Base-by-base conservation (phyloP, 1,284 basidiomycete species). In the Mrakiaceae sp. region DNA sequence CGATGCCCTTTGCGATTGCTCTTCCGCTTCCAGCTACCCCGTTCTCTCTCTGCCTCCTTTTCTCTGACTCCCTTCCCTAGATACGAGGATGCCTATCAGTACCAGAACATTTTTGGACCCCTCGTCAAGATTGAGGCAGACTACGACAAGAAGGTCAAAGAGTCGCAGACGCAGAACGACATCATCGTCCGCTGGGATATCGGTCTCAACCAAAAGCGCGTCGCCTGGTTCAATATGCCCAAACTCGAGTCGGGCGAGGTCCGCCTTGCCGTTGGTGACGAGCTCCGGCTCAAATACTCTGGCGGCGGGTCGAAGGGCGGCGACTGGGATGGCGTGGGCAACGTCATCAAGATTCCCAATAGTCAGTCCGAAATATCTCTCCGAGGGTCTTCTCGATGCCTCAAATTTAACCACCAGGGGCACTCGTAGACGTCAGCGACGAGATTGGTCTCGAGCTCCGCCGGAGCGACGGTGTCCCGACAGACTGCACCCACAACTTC, bases 71-170 rank as follows among this genome's bases (percentile, higher is more conserved):
- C 44, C 27, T 56, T 10, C 46, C 60, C 4, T 66, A 80, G 79
- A 47, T 98, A 98, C 76, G 95, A 98, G 75, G 96, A 98, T 74
- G 95, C 96, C 50, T 98, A 98, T 74, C 95, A 98, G 75, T 98
- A 99, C 75, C 95, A 98, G 78, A 98, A 98, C 74, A 98, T 98
- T 66, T 95, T 98, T 72, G 95, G 95, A 1, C 95, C 95, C 7
- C 82, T 99, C 52, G 95, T 99, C 75, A 98, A 98, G 80, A 98
- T 98, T 71, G 96, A 99, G 75, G 96, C 96, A 5, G 96, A 98
- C 78, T 99, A 98, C 73, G 96, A 99, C 76, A 95, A 96, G 78
- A 85, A 87, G 67, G 81, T 98, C 72, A 98, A 98, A 77, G 96
- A 99, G 76, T 90, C 90, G 66, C 96, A 98, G 78, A 97, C 94